Percentiles rank a stretch among this genome's conserved stretches.
These are phyloP conservation scores for Tausonia pullulans DNA, from an alignment of 1,284 basidiomycete genomes.

Conservation along the genomic window DNA sequence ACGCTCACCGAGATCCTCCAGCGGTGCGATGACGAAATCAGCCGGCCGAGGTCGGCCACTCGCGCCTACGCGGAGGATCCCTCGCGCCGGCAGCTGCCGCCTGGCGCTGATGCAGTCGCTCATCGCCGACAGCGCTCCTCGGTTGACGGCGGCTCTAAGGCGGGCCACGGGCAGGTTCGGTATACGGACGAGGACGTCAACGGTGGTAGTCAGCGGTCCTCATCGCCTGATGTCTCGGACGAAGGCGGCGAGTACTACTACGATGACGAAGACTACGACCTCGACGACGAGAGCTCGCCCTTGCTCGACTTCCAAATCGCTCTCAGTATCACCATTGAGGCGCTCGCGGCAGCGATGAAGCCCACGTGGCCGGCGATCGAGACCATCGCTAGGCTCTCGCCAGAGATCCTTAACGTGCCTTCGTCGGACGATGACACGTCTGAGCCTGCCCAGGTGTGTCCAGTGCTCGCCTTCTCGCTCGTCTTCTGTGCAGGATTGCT, in stretches of 20 bases:
- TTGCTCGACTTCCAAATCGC: constrained; percentile 41
- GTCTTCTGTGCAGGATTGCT: constrained; percentile 29
- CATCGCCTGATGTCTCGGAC: constrained; percentile 20
- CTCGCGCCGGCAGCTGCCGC: not conserved
- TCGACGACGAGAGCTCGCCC: constrained; percentile 29
- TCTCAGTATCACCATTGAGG: constrained; percentile 39
- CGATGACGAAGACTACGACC: constrained; percentile 21
- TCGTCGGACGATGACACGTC: constrained; percentile 29
- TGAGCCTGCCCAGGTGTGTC: constrained; percentile 23
- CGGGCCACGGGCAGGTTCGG: too few relatives aligned
- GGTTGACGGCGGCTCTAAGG: not conserved
- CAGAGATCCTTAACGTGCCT: constrained; percentile 40
- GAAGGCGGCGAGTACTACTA: constrained; percentile 14
- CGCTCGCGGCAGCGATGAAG: constrained; percentile 36
- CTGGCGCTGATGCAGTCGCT: too few relatives aligned
- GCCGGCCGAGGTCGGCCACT: constrained; percentile 18
- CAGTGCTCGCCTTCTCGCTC: constrained; percentile 15
- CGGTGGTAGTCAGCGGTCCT: too few relatives aligned
- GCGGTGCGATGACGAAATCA: constrained; percentile 35
- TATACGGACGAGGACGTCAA: too few relatives aligned
- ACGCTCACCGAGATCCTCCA: constrained; percentile 37
- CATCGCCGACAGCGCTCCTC: not conserved
- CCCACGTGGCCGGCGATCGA: constrained; percentile 37
- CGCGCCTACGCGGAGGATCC: not conserved
- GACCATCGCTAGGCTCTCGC: constrained; percentile 36